phyloP scores from a whole-genome alignment of 177 flowering plant genomes.

The Telopea speciosissima region DNA sequence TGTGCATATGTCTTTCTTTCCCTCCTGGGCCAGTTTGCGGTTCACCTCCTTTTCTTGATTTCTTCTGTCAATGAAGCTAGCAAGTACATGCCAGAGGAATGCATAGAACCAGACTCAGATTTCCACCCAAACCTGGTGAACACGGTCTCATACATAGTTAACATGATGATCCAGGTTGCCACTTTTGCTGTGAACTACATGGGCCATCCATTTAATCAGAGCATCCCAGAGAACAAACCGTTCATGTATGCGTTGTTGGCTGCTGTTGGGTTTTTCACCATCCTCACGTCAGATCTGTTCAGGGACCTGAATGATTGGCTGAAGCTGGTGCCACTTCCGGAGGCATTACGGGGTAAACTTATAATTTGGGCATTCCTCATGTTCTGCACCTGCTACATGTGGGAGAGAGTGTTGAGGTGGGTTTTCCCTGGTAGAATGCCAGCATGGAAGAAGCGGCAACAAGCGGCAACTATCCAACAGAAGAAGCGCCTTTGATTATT shows the following conservation, averaged over 20 bases:
- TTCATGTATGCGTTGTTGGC: slow-evolving; percentile 65
- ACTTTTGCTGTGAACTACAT: slow-evolving; percentile 98
- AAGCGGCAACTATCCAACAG: slow-evolving; percentile 31
- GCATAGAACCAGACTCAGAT: slow-evolving; percentile 90
- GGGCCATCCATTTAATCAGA: slow-evolving; percentile 98
- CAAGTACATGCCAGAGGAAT: slow-evolving; percentile 93
- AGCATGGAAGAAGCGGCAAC: slow-evolving; percentile 59
- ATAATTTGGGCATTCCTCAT: slow-evolving; percentile 64
- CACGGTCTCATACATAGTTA: slow-evolving; percentile 95
- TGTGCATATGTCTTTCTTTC: slow-evolving; percentile 79
- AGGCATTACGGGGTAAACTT: slow-evolving; percentile 53
- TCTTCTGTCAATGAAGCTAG: slow-evolving; percentile 81
- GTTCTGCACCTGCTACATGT: slow-evolving; percentile 59
- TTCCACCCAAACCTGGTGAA: slow-evolving; percentile 93
- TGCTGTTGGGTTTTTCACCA: slow-evolving; percentile 71
- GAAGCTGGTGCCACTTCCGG: slow-evolving; percentile 77
- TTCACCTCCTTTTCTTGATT: slow-evolving; percentile 70
- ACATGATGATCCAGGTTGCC: slow-evolving; percentile 94
- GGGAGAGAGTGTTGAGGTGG: slow-evolving; percentile 92
- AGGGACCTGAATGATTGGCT: slow-evolving; percentile 79
- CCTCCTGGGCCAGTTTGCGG: slow-evolving; percentile 80
- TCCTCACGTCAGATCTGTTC: slow-evolving; percentile 71
- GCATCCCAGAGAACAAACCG: slow-evolving; percentile 81
- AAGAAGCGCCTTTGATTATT: slow-evolving; percentile 39
- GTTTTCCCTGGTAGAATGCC: slow-evolving; percentile 86